Base-by-base conservation (phyloP, 2,329 filamentous ascomycete species). In the Orbilia javanica region DNA sequence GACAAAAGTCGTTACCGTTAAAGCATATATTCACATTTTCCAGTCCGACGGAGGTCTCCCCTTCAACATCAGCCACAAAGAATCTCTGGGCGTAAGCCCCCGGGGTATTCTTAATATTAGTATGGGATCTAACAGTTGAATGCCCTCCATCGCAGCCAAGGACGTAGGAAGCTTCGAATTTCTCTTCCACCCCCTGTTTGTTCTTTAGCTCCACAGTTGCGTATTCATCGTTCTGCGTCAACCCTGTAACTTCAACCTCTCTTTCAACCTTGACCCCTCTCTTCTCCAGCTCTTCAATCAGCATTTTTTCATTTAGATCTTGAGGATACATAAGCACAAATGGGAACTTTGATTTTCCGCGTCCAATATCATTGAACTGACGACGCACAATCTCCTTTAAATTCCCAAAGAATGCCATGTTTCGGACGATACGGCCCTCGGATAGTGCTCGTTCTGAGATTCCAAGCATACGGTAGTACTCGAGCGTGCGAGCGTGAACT, bases 121-220 rank as follows among this genome's bases (percentile, higher is more conserved):
- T 83, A 0, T 81, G 79, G 65, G 84, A 84, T 18, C 88, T 86
- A 1, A 89, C 84, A 1, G 83, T 84, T 0, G 86, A 88, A 18
- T 86, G 85, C 0, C 87, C 86, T 0, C 88, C 88, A 46, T 89
- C 88, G 4, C 87, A 87, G 0, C 87, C 88, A 1, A 88, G 84
- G 2, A 85, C 84, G 66, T 87, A 89, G 8, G 82, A 80, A 78
- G 83, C 81, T 79, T 82, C 81, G 65, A 86, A 22, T 80, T 31
- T 81, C 34, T 83, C 81, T 18, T 76, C 81, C 0, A 64, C 68
- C 3, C 77, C 72, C 29, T 80, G 46, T 18, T 64, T 79, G 10
- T 68, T 50, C n/a, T 80, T 78, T 10, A 85, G 46, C 0, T 55
- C 79, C 0, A 81, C 82, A n/a, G 80, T 82, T 2, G 83, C 83